phyloP scores from a whole-genome alignment of 2,329 filamentous ascomycete species.

The Cephalotrichum gorgonifer region DNA sequence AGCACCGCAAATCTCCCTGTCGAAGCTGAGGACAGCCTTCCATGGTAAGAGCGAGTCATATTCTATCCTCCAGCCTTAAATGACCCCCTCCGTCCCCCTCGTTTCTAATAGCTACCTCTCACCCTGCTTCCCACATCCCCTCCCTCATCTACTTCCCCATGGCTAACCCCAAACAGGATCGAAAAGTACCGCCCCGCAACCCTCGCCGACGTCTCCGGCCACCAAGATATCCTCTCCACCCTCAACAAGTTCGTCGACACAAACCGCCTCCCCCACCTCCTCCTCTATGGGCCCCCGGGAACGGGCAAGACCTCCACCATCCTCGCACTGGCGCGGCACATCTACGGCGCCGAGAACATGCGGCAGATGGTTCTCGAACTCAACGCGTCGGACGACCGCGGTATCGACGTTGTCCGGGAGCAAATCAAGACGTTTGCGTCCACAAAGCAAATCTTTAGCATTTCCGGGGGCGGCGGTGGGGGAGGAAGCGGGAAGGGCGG shows the following conservation, averaged over 20 bases:
- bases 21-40: slow-evolving; percentile 84
- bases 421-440: slow-evolving; percentile 99
- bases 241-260: slow-evolving; percentile 97
- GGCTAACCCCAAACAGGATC: slow-evolving; percentile 48
- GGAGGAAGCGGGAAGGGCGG: slow-evolving; percentile 22
- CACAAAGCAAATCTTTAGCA: slow-evolving; percentile 89
- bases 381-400: slow-evolving; percentile 93
- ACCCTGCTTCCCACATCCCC: neutral
- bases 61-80: too few relatives aligned
- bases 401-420: slow-evolving; percentile 95
- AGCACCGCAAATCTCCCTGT: slow-evolving; percentile 88
- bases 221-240: slow-evolving; percentile 93
- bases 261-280: slow-evolving; percentile 87
- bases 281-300: slow-evolving; percentile 92
- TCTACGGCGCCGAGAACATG: slow-evolving; percentile 88
- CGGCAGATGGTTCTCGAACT: slow-evolving; percentile 97
- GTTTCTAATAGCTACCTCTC: too few relatives aligned
- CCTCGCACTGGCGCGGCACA: slow-evolving; percentile 80
- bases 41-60: too few relatives aligned
- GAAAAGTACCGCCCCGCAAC: slow-evolving; percentile 92
- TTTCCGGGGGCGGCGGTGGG: slow-evolving; percentile 36
- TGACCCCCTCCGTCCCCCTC: too few relatives aligned
- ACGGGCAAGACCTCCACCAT: slow-evolving; percentile 98
- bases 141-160: neutral
- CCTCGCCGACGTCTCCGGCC: slow-evolving; percentile 85